phyloP scores from a whole-genome alignment of 2,329 filamentous ascomycete genomes.

The Verticillium tricorpus region DNA sequence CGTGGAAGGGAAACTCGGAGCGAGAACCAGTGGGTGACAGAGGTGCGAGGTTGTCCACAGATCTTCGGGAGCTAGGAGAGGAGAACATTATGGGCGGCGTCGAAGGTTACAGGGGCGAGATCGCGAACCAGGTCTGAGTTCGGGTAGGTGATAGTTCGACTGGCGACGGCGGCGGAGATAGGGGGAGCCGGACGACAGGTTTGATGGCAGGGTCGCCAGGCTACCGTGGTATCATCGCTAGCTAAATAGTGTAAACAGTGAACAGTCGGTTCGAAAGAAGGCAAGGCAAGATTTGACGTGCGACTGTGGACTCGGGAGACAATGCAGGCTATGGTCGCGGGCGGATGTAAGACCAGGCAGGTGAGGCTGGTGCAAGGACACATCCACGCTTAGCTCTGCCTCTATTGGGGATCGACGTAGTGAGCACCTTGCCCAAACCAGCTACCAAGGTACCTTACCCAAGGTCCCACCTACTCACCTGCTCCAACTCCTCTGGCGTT shows the following conservation, averaged over 20 bases:
- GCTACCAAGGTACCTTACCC: not conserved
- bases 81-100: constrained; percentile 49
- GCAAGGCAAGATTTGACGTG: not conserved
- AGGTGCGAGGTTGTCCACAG: constrained; percentile 59
- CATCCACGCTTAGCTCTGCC: not conserved
- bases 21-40: constrained; percentile 45
- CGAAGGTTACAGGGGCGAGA: not conserved
- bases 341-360: not conserved
- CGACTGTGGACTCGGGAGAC: not conserved
- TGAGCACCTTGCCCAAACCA: constrained; percentile 4
- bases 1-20: constrained; percentile 54
- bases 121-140: not conserved
- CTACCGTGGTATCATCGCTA: constrained; percentile 49
- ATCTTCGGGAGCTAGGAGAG: constrained; percentile 55
- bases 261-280: not conserved
- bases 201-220: constrained; percentile 28
- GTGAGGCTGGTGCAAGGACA: not conserved
- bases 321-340: not conserved
- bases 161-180: constrained; percentile 1
- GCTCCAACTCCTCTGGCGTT: not conserved
- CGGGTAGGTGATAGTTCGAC: not conserved
- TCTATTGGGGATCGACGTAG: not conserved
- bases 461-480: not conserved
- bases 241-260: not conserved
- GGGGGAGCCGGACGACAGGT: constrained; percentile 2